Evolutionary conservation across 1,284 basidiomycete species (phyloP).

Genomic region (Ustilago loliicola): DNA sequence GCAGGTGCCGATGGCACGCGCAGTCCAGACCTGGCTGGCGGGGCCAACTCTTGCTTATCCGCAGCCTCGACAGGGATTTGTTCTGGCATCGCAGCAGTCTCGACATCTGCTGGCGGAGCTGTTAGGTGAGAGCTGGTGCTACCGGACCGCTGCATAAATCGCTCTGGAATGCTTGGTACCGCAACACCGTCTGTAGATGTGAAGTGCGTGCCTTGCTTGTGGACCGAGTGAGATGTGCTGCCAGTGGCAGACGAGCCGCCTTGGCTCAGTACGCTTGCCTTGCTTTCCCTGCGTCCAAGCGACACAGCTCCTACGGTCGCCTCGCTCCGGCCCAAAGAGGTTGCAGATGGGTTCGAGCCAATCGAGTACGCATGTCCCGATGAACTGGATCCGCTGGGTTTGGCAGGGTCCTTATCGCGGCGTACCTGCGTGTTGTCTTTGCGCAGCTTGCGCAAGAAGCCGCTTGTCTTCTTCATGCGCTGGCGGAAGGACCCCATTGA

Average conservation of each 20-base stretch:
- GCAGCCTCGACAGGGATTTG: not conserved
- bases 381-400: constrained; percentile 11
- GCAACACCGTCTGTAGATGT: constrained; percentile 30
- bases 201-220: constrained; percentile 24
- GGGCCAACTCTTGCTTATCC: constrained; percentile 20
- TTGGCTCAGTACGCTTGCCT: constrained; percentile 30
- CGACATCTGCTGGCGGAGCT: not conserved
- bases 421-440: constrained; percentile 26
- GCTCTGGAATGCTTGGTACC: constrained; percentile 40
- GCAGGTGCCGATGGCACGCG: constrained; percentile 45
- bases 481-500: constrained; percentile 50
- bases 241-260: constrained; percentile 20
- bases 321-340: constrained; percentile 26
- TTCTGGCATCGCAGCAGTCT: not conserved
- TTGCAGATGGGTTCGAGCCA: constrained; percentile 34
- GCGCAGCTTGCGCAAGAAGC: constrained; percentile 57
- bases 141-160: constrained; percentile 32
- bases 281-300: constrained; percentile 31
- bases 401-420: constrained; percentile 18
- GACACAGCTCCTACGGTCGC: not conserved
- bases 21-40: constrained; percentile 16
- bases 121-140: constrained; percentile 14
- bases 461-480: constrained; percentile 66
- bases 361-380: constrained; percentile 18
- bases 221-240: constrained; percentile 23